phyloP scores from a whole-genome alignment of 2,329 filamentous ascomycete genomes.

The Blastomyces gilchristii region DNA sequence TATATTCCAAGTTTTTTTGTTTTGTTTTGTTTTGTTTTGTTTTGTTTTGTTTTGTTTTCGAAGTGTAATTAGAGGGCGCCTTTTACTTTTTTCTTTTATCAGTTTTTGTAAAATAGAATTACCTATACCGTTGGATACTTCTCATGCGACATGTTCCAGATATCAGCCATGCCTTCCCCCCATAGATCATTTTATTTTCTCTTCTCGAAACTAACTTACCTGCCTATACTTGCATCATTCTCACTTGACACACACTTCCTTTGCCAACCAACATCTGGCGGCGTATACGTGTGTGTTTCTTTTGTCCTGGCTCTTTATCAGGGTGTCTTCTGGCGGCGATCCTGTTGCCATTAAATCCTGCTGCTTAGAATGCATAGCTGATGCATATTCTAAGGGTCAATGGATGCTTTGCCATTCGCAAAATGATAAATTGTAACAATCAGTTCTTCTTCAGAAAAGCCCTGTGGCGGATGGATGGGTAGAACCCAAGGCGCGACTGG shows the following conservation, averaged over 20 bases:
- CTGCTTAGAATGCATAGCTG: not conserved
- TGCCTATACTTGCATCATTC: not conserved
- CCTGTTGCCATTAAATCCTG: not conserved
- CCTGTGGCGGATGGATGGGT: slow-evolving; percentile 38
- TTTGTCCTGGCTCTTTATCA: not conserved
- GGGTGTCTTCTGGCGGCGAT: not conserved
- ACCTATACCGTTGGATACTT: not conserved
- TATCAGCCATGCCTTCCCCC: not conserved
- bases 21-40: too few relatives aligned
- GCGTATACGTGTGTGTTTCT: not conserved
- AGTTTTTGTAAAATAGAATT: too few relatives aligned
- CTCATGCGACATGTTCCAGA: not conserved
- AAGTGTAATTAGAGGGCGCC: too few relatives aligned
- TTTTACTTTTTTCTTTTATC: not conserved
- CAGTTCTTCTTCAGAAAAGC: slow-evolving; percentile 17
- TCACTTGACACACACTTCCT: not conserved
- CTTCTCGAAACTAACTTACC: not conserved
- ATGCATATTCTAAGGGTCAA: not conserved
- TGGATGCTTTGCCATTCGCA: slow-evolving; percentile 54
- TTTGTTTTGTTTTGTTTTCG: too few relatives aligned
- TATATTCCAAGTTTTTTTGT: too few relatives aligned
- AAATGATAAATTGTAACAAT: slow-evolving; percentile 35
- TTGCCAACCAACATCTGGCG: not conserved
- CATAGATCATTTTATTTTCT: not conserved
- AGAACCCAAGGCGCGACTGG: too few relatives aligned